Percentiles rank a stretch among this genome's conserved stretches.
phyloP scores from a whole-genome alignment of 139 green algal species.

The Limnomonas spitsbergensis region DNA sequence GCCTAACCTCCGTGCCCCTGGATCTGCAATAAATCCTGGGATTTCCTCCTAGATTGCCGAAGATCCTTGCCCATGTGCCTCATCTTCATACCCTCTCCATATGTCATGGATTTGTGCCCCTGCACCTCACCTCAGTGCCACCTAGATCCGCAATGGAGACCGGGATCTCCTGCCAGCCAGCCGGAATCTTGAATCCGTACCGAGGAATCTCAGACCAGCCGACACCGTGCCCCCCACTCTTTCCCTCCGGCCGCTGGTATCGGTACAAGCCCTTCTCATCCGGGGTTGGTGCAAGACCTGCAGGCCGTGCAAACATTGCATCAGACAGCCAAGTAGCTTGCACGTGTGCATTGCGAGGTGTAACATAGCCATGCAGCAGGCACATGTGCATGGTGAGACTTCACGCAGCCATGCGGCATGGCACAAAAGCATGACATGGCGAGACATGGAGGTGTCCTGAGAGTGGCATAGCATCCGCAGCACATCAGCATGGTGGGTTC shows the following conservation, averaged over 20 bases:
- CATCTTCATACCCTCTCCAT: too few species aligned
- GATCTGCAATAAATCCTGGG: too few species aligned
- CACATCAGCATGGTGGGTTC: too few species aligned
- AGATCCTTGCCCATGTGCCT: too few species aligned
- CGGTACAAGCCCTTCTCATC: slow-evolving; percentile 65
- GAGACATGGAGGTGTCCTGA: too few species aligned
- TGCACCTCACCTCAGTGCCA: slow-evolving; percentile 81
- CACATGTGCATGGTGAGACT: neutral
- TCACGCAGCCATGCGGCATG: too few species aligned
- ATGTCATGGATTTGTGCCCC: too few species aligned
- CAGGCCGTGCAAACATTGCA: neutral
- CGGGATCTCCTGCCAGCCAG: slow-evolving; percentile 78
- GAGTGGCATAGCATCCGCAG: too few species aligned
- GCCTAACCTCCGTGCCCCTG: too few species aligned
- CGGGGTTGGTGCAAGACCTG: slow-evolving; percentile 43
- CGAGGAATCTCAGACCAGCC: slow-evolving; percentile 88
- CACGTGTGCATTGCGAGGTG: neutral
- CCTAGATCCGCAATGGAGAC: slow-evolving; percentile 95
- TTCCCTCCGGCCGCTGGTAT: slow-evolving; percentile 83
- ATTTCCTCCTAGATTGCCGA: too few species aligned
- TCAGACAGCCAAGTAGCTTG: neutral
- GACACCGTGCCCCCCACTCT: slow-evolving; percentile 82
- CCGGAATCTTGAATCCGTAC: slow-evolving; percentile 73
- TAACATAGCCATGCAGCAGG: neutral
- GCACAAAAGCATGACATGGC: too few species aligned